phyloP scores from a whole-genome alignment of 2,329 filamentous ascomycete genomes.

The Epichloe sp. region DNA sequence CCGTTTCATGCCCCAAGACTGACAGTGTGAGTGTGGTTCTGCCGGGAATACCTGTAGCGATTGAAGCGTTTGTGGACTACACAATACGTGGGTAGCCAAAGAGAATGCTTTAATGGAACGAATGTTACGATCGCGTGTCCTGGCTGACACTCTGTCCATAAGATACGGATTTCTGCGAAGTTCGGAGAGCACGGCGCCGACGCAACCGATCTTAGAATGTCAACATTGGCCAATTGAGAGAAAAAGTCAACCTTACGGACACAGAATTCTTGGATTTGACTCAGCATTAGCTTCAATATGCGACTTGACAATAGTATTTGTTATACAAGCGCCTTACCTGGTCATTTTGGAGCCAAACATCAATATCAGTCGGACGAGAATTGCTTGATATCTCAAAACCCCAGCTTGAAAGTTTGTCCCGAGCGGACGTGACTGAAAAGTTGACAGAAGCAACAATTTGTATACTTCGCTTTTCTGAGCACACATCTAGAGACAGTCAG shows the following conservation, averaged over 20 bases:
- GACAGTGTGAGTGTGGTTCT: conserved; percentile 70
- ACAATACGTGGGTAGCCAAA: conserved; percentile 53
- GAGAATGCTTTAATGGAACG: conserved; percentile 49
- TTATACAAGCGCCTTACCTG: not conserved
- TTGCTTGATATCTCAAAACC: not conserved
- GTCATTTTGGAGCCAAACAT: not conserved
- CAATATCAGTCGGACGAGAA: not conserved
- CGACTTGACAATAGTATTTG: not conserved
- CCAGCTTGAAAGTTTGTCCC: conserved; percentile 1
- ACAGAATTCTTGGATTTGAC: conserved; percentile 63
- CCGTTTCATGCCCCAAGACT: conserved; percentile 47
- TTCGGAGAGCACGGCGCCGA: conserved; percentile 73
- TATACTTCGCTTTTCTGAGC: not conserved
- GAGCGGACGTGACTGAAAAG: conserved; percentile 1
- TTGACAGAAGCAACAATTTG: conserved; percentile 1
- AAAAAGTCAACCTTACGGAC: conserved; percentile 35
- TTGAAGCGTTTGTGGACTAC: conserved; percentile 66
- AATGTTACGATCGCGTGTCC: not conserved
- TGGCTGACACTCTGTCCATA: not conserved
- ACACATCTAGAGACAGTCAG: conserved; percentile 1
- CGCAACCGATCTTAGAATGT: conserved; percentile 55
- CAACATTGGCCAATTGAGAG: conserved; percentile 1
- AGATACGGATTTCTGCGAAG: conserved; percentile 50
- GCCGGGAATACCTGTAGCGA: conserved; percentile 77
- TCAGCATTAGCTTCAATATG: not conserved